A percentile compares a stretch with the other conserved stretches of the same genome.
phyloP scores from a whole-genome alignment of 192 early-diverging fungal genomes.

The Gonapodya sp. region DNA sequence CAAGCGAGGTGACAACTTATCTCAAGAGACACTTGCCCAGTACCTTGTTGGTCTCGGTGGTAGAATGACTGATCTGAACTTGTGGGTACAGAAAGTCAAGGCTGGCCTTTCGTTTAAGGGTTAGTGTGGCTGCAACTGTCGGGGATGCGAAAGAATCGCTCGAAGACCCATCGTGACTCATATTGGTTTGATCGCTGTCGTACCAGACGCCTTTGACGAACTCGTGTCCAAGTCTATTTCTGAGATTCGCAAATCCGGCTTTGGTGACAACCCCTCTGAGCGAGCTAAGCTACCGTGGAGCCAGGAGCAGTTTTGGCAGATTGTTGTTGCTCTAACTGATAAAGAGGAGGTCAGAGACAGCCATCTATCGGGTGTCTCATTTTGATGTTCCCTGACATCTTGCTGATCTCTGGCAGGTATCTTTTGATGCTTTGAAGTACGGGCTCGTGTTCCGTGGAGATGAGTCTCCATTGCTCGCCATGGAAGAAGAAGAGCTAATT shows the following conservation, averaged over 20 bases:
- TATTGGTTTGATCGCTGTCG: neutral
- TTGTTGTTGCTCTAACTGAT: conserved; percentile 61
- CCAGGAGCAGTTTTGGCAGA: conserved; percentile 82
- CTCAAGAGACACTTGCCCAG: conserved; percentile 15
- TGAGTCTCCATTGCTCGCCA: conserved; percentile 63
- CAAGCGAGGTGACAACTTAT: conserved; percentile 24
- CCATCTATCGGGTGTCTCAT: neutral
- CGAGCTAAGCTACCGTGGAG: conserved; percentile 55
- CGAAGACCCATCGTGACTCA: neutral
- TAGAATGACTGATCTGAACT: conserved; percentile 78
- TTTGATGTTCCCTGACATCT: conserved; percentile 8
- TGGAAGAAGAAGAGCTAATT: conserved; percentile 89
- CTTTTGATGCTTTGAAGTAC: conserved; percentile 75
- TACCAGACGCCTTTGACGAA: conserved; percentile 66
- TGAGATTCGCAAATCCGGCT: conserved; percentile 81
- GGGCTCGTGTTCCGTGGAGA: conserved; percentile 78
- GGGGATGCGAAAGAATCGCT: neutral
- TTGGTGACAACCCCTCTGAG: conserved; percentile 51
- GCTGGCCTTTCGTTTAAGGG: conserved; percentile 50
- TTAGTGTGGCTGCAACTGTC: conserved; percentile 18
- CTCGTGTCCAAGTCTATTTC: conserved; percentile 68
- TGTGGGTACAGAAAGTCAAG: conserved; percentile 82
- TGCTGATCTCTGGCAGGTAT: conserved; percentile 28
- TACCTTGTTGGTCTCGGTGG: conserved; percentile 71
- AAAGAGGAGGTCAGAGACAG: conserved; percentile 33